A percentile compares a stretch with the other conserved stretches of the same genome.
These are phyloP conservation scores for Penicillium daleae DNA, from an alignment of 495 filamentous ascomycete species.

Conservation along the genomic window DNA sequence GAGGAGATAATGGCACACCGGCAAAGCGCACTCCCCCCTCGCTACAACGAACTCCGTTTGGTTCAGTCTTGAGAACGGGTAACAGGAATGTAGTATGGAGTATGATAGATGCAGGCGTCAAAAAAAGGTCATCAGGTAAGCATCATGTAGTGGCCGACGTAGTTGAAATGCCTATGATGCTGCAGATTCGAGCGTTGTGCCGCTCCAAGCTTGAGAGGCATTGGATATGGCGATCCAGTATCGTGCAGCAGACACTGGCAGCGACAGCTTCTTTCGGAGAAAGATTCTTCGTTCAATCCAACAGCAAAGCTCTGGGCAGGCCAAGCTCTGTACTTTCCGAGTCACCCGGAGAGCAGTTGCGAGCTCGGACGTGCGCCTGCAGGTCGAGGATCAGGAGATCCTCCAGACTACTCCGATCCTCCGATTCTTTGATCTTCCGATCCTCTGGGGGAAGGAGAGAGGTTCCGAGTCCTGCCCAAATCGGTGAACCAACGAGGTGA, in stretches of 20 bases:
- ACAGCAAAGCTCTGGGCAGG: background rate
- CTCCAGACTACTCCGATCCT: background rate
- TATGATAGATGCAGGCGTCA: background rate
- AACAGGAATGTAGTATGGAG: background rate
- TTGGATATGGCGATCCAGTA: background rate
- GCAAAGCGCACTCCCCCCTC: background rate
- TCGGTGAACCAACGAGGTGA: background rate
- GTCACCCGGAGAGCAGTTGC: background rate
- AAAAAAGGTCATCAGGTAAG: background rate
- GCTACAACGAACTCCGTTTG: background rate
- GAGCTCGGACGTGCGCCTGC: conserved; percentile 2
- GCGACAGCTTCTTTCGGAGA: background rate
- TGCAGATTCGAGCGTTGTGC: background rate
- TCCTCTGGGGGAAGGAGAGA: background rate
- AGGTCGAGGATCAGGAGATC: conserved; percentile 3
- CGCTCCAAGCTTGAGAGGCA: background rate
- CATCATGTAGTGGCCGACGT: background rate
- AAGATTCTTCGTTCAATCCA: background rate
- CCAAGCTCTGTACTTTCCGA: conserved; percentile 1
- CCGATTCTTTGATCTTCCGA: background rate
- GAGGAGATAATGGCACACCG: background rate
- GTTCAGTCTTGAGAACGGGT: background rate
- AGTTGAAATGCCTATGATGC: background rate
- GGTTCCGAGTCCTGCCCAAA: background rate
- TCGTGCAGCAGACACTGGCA: background rate